Base-by-base conservation (phyloP, 2,329 filamentous ascomycete species). In the Uncinocarpus reesii region DNA sequence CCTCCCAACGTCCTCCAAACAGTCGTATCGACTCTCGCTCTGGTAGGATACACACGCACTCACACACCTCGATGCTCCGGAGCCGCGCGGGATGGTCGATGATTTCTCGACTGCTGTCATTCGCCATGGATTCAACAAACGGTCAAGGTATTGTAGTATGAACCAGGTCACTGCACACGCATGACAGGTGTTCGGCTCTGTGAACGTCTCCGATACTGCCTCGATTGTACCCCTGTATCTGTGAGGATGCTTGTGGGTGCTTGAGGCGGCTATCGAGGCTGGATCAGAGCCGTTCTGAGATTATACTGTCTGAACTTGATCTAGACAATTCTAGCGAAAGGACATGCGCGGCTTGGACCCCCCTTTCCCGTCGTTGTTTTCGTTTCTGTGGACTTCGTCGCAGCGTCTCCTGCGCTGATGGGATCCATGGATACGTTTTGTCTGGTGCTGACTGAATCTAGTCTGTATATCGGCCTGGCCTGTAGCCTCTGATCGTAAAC, bases 271-370 rank as follows among this genome's bases (percentile, higher is more conserved):
- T 59, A 56, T 56, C 58, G 55, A 59, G 58, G 57, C 60, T 65
- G 63, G 24, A 42, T 29, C 44, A 29, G 28, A 6, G 47, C 62
- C 60, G 72, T 71, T 81, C 80, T 84, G 80, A 84, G 80, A 84
- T 77, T 70, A 83, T 81, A 84, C 81, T 81, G 80, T 75, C 70
- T 71, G 75, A 85, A 86, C 82, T 86, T 86, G 82, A 85, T 84
- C 81, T 84, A 80, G 79, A 81, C 82, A 84, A 85, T 84, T 76
- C 81, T 81, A 84, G 83, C 83, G 83, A 81, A 86, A 86, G 83
- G 79, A 86, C 78, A 81, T 86, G 83, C 83, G 83, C 82, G 78
- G 79, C 79, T 74, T 70, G 64, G 59, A 66, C 61, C 62, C 57
- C 60, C 55, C 65, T 64, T 65, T 62, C 60, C 60, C 61, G 51